These are phyloP conservation scores for Daldinia grandis DNA, from an alignment of 495 filamentous ascomycete species.

Conservation along the genomic window DNA sequence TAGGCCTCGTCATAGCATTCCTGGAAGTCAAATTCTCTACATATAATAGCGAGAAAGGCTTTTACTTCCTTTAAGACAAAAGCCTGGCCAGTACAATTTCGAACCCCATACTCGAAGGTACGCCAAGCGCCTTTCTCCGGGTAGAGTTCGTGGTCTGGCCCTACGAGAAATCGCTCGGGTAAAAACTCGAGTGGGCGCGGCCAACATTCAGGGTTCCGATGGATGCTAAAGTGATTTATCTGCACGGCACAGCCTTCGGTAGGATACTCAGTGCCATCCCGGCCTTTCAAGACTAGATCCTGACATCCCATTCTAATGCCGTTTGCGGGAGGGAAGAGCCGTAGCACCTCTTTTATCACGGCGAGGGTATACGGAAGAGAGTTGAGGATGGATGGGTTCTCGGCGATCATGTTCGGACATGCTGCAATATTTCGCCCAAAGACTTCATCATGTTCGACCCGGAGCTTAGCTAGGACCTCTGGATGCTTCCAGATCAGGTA, in stretches of 20 bases:
- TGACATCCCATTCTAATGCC: slow-evolving; percentile 44
- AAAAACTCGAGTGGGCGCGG: slow-evolving; percentile 47
- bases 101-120: slow-evolving; percentile 58
- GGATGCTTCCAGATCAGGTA: slow-evolving; percentile 57
- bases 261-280: slow-evolving; percentile 44
- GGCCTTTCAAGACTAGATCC: slow-evolving; percentile 43
- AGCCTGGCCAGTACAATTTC: slow-evolving; percentile 63
- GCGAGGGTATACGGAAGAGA: slow-evolving; percentile 56
- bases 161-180: slow-evolving; percentile 54
- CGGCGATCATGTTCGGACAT: slow-evolving; percentile 40
- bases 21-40: slow-evolving; percentile 57
- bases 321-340: slow-evolving; percentile 51
- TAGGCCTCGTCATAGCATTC: slow-evolving; percentile 46
- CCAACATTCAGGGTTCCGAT: slow-evolving; percentile 48
- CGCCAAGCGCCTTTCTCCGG: slow-evolving; percentile 57
- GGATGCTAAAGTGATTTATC: slow-evolving; percentile 44
- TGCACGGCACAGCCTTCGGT: slow-evolving; percentile 51
- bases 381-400: slow-evolving; percentile 52
- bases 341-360: slow-evolving; percentile 60
- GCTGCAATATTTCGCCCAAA: slow-evolving; percentile 43
- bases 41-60: slow-evolving; percentile 54
- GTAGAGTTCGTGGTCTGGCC: slow-evolving; percentile 44
- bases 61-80: slow-evolving; percentile 58
- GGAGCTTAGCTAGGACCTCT: slow-evolving; percentile 47
- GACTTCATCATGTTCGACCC: slow-evolving; percentile 56